These are phyloP conservation scores for Daldinia bambusicola DNA, from an alignment of 495 filamentous ascomycete species.

Conservation along the genomic window DNA sequence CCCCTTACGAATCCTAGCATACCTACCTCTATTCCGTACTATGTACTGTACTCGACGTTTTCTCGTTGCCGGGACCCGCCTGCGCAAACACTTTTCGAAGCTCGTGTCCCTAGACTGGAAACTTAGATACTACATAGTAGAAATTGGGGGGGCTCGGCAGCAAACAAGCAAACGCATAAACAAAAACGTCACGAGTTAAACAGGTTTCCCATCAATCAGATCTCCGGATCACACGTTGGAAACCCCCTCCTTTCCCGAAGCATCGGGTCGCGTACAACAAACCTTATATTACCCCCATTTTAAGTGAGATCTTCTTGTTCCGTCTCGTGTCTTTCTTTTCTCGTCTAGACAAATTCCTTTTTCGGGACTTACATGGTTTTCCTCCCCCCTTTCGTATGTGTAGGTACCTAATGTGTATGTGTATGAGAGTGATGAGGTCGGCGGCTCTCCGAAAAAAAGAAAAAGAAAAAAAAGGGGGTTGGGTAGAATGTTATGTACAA, in stretches of 20 bases:
- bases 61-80: not conserved
- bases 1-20: not conserved
- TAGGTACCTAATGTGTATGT: not conserved
- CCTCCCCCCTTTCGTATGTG: not conserved
- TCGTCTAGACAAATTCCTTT: not conserved
- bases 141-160: not conserved
- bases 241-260: slow-evolving; percentile 38
- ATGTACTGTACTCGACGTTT: not conserved
- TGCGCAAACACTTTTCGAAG: not conserved
- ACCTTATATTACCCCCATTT: slow-evolving; percentile 40
- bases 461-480: not conserved
- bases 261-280: slow-evolving; percentile 43
- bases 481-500: not conserved
- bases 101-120: slow-evolving; percentile 1
- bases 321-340: slow-evolving; percentile 17
- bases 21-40: not conserved
- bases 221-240: slow-evolving; percentile 37
- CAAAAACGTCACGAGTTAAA: slow-evolving; percentile 22
- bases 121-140: not conserved
- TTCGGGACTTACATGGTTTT: no score
- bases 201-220: slow-evolving; percentile 39
- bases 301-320: slow-evolving; percentile 35
- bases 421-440: not conserved
- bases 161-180: slow-evolving; percentile 17
- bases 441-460: not conserved